Conservation (phyloP, 768 basidiomycete genomes). For the Trametes cingulata region DNA sequence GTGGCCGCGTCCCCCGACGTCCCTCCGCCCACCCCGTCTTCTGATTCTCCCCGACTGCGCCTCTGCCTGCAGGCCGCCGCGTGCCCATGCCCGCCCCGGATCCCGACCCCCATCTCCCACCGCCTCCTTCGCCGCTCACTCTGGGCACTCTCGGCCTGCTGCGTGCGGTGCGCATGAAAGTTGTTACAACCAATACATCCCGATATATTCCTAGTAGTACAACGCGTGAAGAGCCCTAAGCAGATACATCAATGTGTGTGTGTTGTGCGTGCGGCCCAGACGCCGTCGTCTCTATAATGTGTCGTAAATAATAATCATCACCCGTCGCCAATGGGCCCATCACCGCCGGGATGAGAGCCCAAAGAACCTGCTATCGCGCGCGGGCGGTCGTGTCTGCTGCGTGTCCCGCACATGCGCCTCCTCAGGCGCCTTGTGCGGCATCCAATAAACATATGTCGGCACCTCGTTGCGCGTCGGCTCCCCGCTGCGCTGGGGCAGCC, state of each 20-base stretch:
- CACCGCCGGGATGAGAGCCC: slow-evolving; percentile 44
- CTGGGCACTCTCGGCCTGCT: not conserved
- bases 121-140: not conserved
- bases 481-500: slow-evolving; percentile 10
- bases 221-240: slow-evolving; percentile 20
- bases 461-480: slow-evolving; percentile 31
- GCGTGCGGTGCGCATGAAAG: not conserved
- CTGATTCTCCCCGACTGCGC: not conserved
- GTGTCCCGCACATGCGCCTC: slow-evolving; percentile 28
- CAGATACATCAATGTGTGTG: slow-evolving; percentile 17
- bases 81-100: slow-evolving; percentile 2
- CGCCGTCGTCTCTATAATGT: slow-evolving; percentile 17
- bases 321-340: slow-evolving; percentile 24
- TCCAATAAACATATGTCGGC: slow-evolving; percentile 32
- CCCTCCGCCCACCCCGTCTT: not conserved
- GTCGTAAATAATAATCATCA: slow-evolving; percentile 24
- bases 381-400: slow-evolving; percentile 34
- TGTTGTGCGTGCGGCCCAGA: slow-evolving; percentile 18
- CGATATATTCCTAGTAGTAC: slow-evolving; percentile 15
- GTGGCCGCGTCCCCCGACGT: not conserved
- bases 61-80: slow-evolving; percentile 13
- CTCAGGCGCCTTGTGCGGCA: slow-evolving; percentile 30
- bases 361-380: slow-evolving; percentile 30
- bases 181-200: slow-evolving; percentile 12
- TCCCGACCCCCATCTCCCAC: not conserved